Conservation (phyloP, 257 asterid genomes). For the Osmanthus fragrans region DNA sequence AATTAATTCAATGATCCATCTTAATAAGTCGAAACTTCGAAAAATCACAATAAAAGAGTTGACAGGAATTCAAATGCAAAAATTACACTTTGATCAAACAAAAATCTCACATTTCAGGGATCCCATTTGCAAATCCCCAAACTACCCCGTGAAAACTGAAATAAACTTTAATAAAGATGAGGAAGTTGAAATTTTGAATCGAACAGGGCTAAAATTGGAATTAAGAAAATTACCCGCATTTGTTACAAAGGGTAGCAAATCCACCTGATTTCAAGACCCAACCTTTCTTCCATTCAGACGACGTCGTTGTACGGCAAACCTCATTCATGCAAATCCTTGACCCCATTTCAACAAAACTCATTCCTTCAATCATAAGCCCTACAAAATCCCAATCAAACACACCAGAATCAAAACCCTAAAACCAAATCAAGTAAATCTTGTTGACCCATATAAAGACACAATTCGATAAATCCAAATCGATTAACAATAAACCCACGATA, state of each 20-base stretch:
- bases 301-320: slow-evolving; percentile 73
- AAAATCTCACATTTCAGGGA: slow-evolving; percentile 37
- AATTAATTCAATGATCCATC: background rate
- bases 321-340: slow-evolving; percentile 87
- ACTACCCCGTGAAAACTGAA: slow-evolving; percentile 41
- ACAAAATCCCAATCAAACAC: slow-evolving; percentile 30
- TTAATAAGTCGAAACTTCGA: background rate
- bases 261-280: slow-evolving; percentile 97
- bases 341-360: slow-evolving; percentile 61
- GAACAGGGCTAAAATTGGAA: slow-evolving; percentile 33
- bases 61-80: slow-evolving; percentile 14
- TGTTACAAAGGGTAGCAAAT: slow-evolving; percentile 72
- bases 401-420: slow-evolving; percentile 50
- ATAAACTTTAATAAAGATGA: background rate
- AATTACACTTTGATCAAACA: background rate
- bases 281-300: slow-evolving; percentile 88
- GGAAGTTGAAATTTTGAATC: slow-evolving; percentile 4
- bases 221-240: slow-evolving; percentile 77
- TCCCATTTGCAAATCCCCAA: slow-evolving; percentile 40
- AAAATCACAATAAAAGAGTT: slow-evolving; percentile 1
- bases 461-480: background rate
- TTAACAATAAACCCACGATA: background rate
- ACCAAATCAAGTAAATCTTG: slow-evolving; percentile 34
- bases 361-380: slow-evolving; percentile 26
- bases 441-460: slow-evolving; percentile 31